These are phyloP conservation scores for Metschnikowia bowlesiae DNA, from an alignment of 805 yeast genomes.

Conservation along the genomic window DNA sequence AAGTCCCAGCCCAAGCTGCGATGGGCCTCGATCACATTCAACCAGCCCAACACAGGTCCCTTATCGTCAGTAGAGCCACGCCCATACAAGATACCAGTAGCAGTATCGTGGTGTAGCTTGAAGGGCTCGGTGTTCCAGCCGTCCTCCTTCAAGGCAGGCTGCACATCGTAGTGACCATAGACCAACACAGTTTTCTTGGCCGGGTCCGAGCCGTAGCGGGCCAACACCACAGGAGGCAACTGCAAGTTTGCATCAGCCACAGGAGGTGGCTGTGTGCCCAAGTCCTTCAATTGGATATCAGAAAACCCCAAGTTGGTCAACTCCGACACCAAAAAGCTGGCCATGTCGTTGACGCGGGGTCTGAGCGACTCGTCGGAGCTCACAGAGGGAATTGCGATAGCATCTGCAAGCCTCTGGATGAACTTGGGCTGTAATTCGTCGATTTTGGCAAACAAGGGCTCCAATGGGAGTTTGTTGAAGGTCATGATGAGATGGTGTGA, in stretches of 20 bases:
- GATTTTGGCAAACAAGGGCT: slow-evolving; percentile 55
- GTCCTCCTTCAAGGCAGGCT: slow-evolving; percentile 87
- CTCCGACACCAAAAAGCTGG: slow-evolving; percentile 70
- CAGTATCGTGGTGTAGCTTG: slow-evolving; percentile 52
- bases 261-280: slow-evolving; percentile 92
- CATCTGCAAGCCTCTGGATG: slow-evolving; percentile 66
- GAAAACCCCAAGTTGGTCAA: slow-evolving; percentile 69
- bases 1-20: slow-evolving; percentile 75
- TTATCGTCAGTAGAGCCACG: slow-evolving; percentile 97
- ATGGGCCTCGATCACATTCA: slow-evolving; percentile 89
- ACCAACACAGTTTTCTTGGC: slow-evolving; percentile 81
- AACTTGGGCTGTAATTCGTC: slow-evolving; percentile 72
- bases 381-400: slow-evolving; percentile 94
- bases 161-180: slow-evolving; percentile 98
- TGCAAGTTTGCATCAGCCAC: slow-evolving; percentile 60
- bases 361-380: slow-evolving; percentile 87
- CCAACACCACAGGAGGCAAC: slow-evolving; percentile 93
- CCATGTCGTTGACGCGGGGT: slow-evolving; percentile 87
- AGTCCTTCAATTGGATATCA: slow-evolving; percentile 74
- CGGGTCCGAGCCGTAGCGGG: slow-evolving; percentile 79
- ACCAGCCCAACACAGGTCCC: slow-evolving; percentile 98
- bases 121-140: slow-evolving; percentile 98
- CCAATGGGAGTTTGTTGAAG: slow-evolving; percentile 37
- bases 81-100: slow-evolving; percentile 71
- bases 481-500: slow-evolving; percentile 23